phyloP scores from a whole-genome alignment of 1,284 basidiomycete genomes.

The Gymnopus androsaceus region DNA sequence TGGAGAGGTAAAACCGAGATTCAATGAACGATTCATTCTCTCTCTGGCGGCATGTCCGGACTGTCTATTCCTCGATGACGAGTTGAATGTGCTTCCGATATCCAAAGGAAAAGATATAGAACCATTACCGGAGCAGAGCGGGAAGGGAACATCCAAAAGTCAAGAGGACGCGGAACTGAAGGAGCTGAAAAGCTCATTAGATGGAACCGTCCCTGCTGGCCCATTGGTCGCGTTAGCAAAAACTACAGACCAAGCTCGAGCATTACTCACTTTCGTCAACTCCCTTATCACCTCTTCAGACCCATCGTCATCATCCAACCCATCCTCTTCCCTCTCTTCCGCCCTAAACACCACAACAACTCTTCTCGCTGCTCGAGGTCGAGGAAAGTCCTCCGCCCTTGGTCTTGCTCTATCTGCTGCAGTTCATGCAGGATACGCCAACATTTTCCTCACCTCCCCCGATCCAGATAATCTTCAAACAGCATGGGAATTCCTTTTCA shows the following conservation, averaged over 20 bases:
- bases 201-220: slow-evolving; percentile 86
- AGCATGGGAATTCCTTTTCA: slow-evolving; percentile 98
- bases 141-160: slow-evolving; percentile 41
- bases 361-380: slow-evolving; percentile 91
- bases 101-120: slow-evolving; percentile 95
- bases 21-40: slow-evolving; percentile 98
- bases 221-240: slow-evolving; percentile 91
- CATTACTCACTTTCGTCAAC: slow-evolving; percentile 90
- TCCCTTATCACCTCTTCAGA: slow-evolving; percentile 52
- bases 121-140: slow-evolving; percentile 52
- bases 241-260: slow-evolving; percentile 92
- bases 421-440: slow-evolving; percentile 93
- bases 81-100: slow-evolving; percentile 96
- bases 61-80: slow-evolving; percentile 95
- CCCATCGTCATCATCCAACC: slow-evolving; percentile 7
- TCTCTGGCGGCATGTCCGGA: slow-evolving; percentile 89
- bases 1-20: slow-evolving; percentile 88
- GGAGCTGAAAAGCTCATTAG: slow-evolving; percentile 80
- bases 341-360: slow-evolving; percentile 94
- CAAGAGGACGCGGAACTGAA: slow-evolving; percentile 72
- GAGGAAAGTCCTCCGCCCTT: slow-evolving; percentile 96
- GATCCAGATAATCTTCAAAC: slow-evolving; percentile 98
- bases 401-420: slow-evolving; percentile 94
- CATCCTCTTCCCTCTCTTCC: slow-evolving; percentile 61
- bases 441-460: slow-evolving; percentile 98